A percentile compares a stretch with the other conserved stretches of the same genome.
Evolutionary conservation across 2,329 filamentous ascomycete species (phyloP).

Genomic region (Verticillium dahliae): DNA sequence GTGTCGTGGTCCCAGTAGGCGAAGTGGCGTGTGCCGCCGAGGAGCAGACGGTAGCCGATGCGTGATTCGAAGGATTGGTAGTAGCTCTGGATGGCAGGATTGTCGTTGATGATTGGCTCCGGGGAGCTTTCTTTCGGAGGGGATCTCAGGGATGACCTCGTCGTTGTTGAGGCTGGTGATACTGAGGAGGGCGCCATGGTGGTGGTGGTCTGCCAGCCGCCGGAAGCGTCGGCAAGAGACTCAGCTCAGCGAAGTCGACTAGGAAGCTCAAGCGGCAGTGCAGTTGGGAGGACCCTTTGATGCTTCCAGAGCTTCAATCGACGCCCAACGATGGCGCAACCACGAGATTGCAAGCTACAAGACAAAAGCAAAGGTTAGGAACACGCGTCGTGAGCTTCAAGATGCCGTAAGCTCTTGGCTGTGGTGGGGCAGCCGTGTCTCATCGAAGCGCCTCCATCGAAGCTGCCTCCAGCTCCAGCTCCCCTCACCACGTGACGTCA

Average conservation of each 20-base stretch:
- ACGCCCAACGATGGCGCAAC: not conserved
- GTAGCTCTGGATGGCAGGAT: conserved; percentile 33
- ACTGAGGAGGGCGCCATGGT: not conserved
- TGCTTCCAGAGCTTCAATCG: not conserved
- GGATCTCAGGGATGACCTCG: not conserved
- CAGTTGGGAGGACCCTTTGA: not conserved
- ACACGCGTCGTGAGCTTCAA: not conserved
- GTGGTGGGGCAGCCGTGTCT: not conserved
- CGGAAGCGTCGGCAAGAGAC: not conserved
- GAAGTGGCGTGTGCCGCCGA: conserved; percentile 43
- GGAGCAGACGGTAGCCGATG: conserved; percentile 32
- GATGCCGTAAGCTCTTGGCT: not conserved
- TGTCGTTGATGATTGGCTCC: conserved; percentile 26
- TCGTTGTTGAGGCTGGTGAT: not conserved
- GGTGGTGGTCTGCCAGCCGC: not conserved
- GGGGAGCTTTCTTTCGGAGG: not conserved
- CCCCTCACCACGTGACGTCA: not conserved
- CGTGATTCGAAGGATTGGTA: conserved; percentile 38
- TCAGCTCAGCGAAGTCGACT: not conserved
- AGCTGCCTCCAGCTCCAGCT: not conserved
- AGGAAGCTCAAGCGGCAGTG: not conserved
- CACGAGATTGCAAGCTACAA: not conserved
- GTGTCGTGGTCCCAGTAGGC: conserved; percentile 38
- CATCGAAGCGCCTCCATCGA: not conserved
- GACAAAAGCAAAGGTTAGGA: not conserved